phyloP scores from a whole-genome alignment of 2,329 filamentous ascomycete genomes.

The Fusarium piperis region DNA sequence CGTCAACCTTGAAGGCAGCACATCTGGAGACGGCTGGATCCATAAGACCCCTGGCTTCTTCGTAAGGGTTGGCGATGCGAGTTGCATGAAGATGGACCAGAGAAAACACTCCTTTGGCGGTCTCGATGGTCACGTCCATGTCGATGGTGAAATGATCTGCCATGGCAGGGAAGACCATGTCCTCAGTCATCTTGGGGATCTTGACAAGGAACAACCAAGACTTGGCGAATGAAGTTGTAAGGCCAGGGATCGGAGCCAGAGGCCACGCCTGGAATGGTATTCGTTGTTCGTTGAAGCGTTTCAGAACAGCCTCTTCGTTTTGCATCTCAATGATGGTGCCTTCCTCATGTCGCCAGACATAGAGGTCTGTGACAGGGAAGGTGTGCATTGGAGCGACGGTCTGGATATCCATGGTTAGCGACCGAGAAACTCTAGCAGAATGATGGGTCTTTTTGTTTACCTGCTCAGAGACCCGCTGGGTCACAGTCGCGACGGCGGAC shows the following conservation, averaged over 20 bases:
- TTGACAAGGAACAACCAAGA: conserved; percentile 48
- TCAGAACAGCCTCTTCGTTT: conserved; percentile 43
- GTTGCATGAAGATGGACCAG: conserved; percentile 40
- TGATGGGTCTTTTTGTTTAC: not conserved
- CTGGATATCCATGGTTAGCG: conserved; percentile 9
- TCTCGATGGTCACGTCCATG: conserved; percentile 35
- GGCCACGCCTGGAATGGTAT: conserved; percentile 42
- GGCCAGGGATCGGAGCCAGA: conserved; percentile 43
- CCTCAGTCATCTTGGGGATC: conserved; percentile 28
- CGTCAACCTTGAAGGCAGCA: conserved; percentile 49
- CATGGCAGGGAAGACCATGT: conserved; percentile 39
- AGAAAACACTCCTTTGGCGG: conserved; percentile 33
- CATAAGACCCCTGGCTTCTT: conserved; percentile 18
- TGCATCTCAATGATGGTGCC: conserved; percentile 48
- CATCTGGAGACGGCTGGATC: conserved; percentile 25
- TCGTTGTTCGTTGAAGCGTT: conserved; percentile 39
- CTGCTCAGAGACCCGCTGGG: not conserved
- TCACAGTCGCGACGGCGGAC: not conserved
- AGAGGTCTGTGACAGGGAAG: conserved; percentile 40
- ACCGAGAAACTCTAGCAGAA: not conserved
- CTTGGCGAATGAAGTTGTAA: conserved; percentile 43
- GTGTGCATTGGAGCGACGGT: conserved; percentile 18
- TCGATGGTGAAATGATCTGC: conserved; percentile 44
- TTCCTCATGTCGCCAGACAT: conserved; percentile 42
- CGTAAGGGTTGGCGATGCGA: conserved; percentile 47